A percentile compares a stretch with the other conserved stretches of the same genome.
phyloP scores from a whole-genome alignment of 257 asterid species.

The Voacanga thouarsii region DNA sequence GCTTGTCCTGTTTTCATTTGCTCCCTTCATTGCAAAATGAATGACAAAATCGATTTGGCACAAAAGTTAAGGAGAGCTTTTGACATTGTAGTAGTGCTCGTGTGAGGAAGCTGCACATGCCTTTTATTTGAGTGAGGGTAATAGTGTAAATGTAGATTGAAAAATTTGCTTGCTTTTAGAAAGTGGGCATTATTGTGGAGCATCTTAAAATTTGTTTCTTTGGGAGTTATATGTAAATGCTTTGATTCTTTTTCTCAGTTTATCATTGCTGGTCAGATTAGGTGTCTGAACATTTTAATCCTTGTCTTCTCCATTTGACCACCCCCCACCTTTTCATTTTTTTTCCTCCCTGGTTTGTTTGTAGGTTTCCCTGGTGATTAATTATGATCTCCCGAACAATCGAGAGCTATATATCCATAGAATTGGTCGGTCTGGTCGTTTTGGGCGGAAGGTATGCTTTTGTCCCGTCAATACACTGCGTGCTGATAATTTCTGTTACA shows the following conservation, averaged over 20 bases:
- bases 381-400: slow-evolving; percentile 95
- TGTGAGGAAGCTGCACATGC: not conserved
- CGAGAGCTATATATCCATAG: slow-evolving; percentile 96
- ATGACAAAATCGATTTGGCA: not conserved
- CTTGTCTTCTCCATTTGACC: slow-evolving; percentile 6
- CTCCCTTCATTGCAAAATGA: no score
- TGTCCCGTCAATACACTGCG: not conserved
- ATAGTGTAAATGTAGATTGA: no score
- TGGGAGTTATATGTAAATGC: not conserved
- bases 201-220: not conserved
- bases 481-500: not conserved
- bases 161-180: not conserved
- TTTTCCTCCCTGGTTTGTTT: not conserved
- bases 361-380: slow-evolving; percentile 91
- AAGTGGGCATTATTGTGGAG: not conserved
- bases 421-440: slow-evolving; percentile 96
- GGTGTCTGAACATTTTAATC: not conserved
- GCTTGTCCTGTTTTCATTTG: no score
- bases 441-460: slow-evolving; percentile 80
- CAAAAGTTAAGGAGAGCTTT: not conserved
- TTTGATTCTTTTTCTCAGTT: not conserved
- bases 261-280: not conserved
- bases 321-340: no score
- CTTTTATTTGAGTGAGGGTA: no score
- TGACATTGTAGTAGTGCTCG: not conserved